Conservation (phyloP, 2,329 filamentous ascomycete species). For the Aspergillus pseudoviridinutans region DNA sequence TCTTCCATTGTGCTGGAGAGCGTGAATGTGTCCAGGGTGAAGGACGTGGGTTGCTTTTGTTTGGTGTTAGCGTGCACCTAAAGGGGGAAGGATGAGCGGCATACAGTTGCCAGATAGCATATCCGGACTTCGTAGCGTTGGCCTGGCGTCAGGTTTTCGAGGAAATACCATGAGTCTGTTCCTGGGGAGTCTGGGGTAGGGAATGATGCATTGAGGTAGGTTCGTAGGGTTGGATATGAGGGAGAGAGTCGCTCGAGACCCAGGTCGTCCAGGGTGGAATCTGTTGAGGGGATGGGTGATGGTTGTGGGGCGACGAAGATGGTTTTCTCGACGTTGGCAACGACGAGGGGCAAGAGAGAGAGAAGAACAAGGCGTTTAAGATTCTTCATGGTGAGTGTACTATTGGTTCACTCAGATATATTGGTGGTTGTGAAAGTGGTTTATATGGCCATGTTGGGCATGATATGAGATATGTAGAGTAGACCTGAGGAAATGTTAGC, state of each 20-base stretch:
- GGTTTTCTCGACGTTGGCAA: slow-evolving; percentile 83
- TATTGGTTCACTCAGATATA: background rate
- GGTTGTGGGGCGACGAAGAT: slow-evolving; percentile 70
- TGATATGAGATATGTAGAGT: background rate
- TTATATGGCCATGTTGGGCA: background rate
- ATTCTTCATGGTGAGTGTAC: slow-evolving; percentile 5
- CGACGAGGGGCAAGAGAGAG: slow-evolving; percentile 12
- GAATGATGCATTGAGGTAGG: slow-evolving; percentile 64
- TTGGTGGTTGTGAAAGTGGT: background rate
- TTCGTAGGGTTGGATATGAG: slow-evolving; percentile 53
- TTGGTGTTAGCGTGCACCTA: background rate
- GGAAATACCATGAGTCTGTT: slow-evolving; percentile 70
- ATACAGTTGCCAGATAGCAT: slow-evolving; percentile 89
- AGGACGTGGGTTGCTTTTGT: slow-evolving; percentile 81
- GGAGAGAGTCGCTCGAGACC: slow-evolving; percentile 64
- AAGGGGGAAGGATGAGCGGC: slow-evolving; percentile 28
- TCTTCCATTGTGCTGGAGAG: slow-evolving; percentile 59
- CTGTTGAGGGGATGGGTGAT: slow-evolving; percentile 52
- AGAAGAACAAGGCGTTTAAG: slow-evolving; percentile 15
- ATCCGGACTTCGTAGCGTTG: slow-evolving; percentile 86
- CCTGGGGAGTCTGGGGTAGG: slow-evolving; percentile 56
- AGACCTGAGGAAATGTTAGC: background rate
- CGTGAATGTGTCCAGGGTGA: slow-evolving; percentile 64
- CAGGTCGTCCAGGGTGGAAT: slow-evolving; percentile 57
- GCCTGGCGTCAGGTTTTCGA: slow-evolving; percentile 64